A percentile compares a stretch with the other conserved stretches of the same genome.
Evolutionary conservation across 306 rosid genomes (phyloP).

Genomic region (Lithocarpus polystachyus): DNA sequence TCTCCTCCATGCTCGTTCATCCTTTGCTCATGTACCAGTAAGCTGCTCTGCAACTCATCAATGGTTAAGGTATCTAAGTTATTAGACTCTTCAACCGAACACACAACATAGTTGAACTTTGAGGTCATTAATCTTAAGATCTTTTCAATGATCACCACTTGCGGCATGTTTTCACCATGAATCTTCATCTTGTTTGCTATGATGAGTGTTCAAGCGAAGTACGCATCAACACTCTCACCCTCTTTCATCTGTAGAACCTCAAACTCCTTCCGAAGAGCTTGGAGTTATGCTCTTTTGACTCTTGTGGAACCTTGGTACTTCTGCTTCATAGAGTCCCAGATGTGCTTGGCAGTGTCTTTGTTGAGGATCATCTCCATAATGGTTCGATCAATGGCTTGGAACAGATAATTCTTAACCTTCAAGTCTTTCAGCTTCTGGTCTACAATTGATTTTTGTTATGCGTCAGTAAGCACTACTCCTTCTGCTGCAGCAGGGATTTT

Average conservation of each 20-base stretch:
- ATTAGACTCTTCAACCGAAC: not conserved
- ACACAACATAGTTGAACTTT: not conserved
- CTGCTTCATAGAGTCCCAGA: not conserved
- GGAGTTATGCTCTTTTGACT: not conserved
- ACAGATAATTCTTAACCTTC: constrained; percentile 4
- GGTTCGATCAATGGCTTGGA: constrained; percentile 5
- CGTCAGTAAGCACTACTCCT: not conserved
- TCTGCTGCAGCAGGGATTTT: not conserved
- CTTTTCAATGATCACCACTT: not conserved
- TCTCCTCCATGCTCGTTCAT: not conserved
- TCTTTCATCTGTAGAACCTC: not conserved
- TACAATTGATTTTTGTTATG: not conserved
- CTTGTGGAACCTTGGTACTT: not conserved
- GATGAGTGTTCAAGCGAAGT: not conserved
- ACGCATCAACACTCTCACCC: not conserved
- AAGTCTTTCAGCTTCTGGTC: not conserved
- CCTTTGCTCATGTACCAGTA: not conserved
- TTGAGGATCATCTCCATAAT: not conserved
- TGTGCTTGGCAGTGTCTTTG: not conserved
- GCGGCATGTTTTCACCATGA: not conserved
- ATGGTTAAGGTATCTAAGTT: not conserved
- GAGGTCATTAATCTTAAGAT: not conserved
- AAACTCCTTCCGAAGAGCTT: not conserved
- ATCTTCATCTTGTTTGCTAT: not conserved
- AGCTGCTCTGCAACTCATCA: constrained; percentile 1